phyloP scores from a whole-genome alignment of 2,329 filamentous ascomycete genomes.

The Ceratocystis cacaofunesta region DNA sequence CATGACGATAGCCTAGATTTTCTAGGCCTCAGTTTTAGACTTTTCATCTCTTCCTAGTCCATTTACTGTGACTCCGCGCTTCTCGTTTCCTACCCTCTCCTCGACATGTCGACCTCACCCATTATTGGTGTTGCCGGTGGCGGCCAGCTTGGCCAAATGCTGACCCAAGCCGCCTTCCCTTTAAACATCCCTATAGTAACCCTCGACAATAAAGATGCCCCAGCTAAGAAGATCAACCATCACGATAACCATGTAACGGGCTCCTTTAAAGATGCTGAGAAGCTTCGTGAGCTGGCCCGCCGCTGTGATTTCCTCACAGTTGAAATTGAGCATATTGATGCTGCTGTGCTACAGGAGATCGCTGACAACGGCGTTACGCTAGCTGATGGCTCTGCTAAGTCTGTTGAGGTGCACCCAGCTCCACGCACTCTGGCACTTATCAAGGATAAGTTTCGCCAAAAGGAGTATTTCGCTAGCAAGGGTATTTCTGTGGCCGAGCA shows the following conservation, averaged over 20 bases:
- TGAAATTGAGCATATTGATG: slow-evolving; percentile 91
- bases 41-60: not conserved
- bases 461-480: slow-evolving; percentile 56
- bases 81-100: not conserved
- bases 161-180: slow-evolving; percentile 64
- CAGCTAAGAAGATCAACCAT: slow-evolving; percentile 73
- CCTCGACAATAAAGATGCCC: slow-evolving; percentile 60
- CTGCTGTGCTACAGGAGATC: slow-evolving; percentile 75
- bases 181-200: slow-evolving; percentile 67
- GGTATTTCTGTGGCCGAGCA: slow-evolving; percentile 61
- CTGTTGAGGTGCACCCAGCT: slow-evolving; percentile 57
- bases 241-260: slow-evolving; percentile 63
- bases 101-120: slow-evolving; percentile 24
- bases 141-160: slow-evolving; percentile 82
- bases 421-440: slow-evolving; percentile 79
- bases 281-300: slow-evolving; percentile 65
- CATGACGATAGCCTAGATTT: slow-evolving; percentile 16
- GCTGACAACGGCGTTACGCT: slow-evolving; percentile 47
- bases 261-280: slow-evolving; percentile 71
- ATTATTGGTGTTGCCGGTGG: slow-evolving; percentile 40
- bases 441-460: slow-evolving; percentile 87
- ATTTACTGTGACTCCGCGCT: not conserved
- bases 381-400: slow-evolving; percentile 29
- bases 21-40: not conserved
- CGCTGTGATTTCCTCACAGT: slow-evolving; percentile 72